Base-by-base conservation (phyloP, 1,284 basidiomycete genomes). In the Boletus smithii region DNA sequence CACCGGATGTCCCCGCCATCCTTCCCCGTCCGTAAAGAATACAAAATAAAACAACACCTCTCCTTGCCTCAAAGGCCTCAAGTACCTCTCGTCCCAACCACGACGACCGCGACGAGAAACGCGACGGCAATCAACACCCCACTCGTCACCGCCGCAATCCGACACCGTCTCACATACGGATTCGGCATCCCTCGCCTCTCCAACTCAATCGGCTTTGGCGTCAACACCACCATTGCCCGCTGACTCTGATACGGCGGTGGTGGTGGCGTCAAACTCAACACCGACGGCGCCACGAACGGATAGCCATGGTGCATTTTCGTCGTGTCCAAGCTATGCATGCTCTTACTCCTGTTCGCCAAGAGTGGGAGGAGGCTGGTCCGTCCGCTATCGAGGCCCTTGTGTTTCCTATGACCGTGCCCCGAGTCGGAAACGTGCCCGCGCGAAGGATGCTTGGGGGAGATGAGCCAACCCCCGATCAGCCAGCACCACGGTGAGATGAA, bases 391-490 rank as follows among this genome's bases (percentile, higher is more conserved):
- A 42, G 49, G 49, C 44, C 42, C 16, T 55, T 62, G 46, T 45
- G 46, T 38, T 44, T 54, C 46, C 39, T 50, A 6, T 38, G 27
- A 27, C 32, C 27, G 4, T 58, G 44, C 14, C 53, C 46, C 1
- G 38, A 32, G 9, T 45, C 24, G 2, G 44, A 7, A 9, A 23
- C 17, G 10, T 56, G 17, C 11, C n/a, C 38, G 1, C 35, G 51
- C 22, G 46, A 20, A 11, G 45, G 40, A 14, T 48, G 16, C 11
- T 51, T 49, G 23, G 45, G 8, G 0, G 57, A 29, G 50, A 83
- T 72, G 54, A 83, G 75, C 85, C 85, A 87, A 3, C 84, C 84
- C 0, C 84, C 84, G 13, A 87, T 72, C 30, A 87, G 72, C 84
- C 84, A 87, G 56, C 60, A 87, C 73, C 65, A 85, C 44, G 62